phyloP scores from a whole-genome alignment of 441 rosid species.

The Erysimum pusillum region DNA sequence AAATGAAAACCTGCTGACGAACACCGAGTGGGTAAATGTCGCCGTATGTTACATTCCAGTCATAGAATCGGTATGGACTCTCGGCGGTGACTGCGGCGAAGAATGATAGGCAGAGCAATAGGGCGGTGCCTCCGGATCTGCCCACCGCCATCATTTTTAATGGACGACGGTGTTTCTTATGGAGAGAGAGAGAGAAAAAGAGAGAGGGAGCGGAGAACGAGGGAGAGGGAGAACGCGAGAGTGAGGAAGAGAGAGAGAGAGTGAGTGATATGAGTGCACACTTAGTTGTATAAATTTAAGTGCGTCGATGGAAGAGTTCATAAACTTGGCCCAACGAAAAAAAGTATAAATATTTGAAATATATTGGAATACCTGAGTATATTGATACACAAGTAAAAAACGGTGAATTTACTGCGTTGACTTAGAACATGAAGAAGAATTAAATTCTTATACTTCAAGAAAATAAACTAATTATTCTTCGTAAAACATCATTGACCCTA shows the following conservation, averaged over 20 bases:
- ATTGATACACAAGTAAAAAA: not conserved
- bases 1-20: conserved; percentile 66
- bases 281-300: conserved; percentile 36
- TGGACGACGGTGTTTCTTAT: conserved; percentile 9
- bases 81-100: conserved; percentile 60
- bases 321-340: conserved; percentile 30
- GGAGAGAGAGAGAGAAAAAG: not conserved
- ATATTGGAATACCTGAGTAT: not conserved
- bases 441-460: not conserved
- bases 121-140: conserved; percentile 34
- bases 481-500: not conserved
- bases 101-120: conserved; percentile 46
- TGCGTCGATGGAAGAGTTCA: conserved; percentile 24
- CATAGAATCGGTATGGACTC: conserved; percentile 80
- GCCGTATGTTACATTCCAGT: conserved; percentile 88
- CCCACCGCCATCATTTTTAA: conserved; percentile 26
- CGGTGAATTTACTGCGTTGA: conserved; percentile 32
- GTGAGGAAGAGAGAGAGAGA: not conserved
- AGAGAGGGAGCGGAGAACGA: too few relatives aligned
- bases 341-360: not conserved
- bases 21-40: conserved; percentile 80
- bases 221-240: not conserved
- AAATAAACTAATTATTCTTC: not conserved
- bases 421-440: not conserved
- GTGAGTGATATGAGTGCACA: conserved; percentile 36